Evolutionary conservation across 2,329 filamentous ascomycete species (phyloP), one percentile per base, ranked within the genome.

Genomic region (Ceratocystiopsis minuta): DNA sequence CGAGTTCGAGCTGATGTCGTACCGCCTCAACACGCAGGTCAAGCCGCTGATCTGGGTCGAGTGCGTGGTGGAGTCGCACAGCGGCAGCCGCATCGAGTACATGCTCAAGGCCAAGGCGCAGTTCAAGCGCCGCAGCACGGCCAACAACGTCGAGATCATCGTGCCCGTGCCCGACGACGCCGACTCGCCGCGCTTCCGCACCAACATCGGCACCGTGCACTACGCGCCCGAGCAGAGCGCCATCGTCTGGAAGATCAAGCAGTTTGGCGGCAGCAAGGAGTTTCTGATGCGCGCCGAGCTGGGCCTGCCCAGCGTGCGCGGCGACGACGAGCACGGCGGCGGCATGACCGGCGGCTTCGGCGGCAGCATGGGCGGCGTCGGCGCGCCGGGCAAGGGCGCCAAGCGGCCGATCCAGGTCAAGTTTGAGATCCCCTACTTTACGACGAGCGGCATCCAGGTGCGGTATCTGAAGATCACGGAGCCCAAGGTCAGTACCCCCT

Each of bases 371-470:
- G 88, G 88, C 45, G 88, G 88, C 49, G 75, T 90, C 24, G 77
- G 72, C n/a, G 70, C 76, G 5, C 60, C 63, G 16, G 78, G 76
- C 45, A 96, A 96, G 65, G 83, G 83, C 16, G 73, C 75, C 44
- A 98, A 96, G 70, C 69, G 90, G 52, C 90, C 90, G 1, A 98
- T 98, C 55, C 88, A 87, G 60, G 90, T 98, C 65, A 98, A 98
- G 66, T 98, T 98, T 59, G 90, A 98, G 67, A 98, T 98, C 56
- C 90, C 90, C n/a, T 98, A 98, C 64, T 98, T 98, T 59, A 98
- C 90, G n/a, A 98, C 92, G 3, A 92, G 83, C 63, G 90, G 90
- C 49, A 98, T 98, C 52, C 92, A 98, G 62, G 90, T 98, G 54
- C 76, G 90, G 55, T 98, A 98, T 60, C 64, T 98, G 60, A 98